Base-by-base conservation (phyloP, 176 grass and related monocot genomes). In the Tuctoria greenei region DNA sequence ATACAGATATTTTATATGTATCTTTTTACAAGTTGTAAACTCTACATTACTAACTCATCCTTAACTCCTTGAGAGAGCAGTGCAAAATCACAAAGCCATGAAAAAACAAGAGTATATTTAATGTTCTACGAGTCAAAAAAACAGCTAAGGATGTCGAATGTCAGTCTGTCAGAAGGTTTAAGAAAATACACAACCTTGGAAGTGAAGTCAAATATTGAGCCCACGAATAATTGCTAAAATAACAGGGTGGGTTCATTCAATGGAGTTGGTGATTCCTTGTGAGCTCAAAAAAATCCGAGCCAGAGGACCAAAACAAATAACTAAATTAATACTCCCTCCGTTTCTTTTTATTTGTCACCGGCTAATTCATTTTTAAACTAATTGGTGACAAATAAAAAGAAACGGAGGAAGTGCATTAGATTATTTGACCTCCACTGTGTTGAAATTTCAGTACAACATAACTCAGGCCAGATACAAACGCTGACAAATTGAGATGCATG, bases 281-380 rank as follows among this genome's bases (percentile, higher is more conserved):
- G 49, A 61, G n/a, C 9, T 42, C 38, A 17, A n/a, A 52, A 34
- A 20, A 17, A 0, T 20, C 39, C 0, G 61, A 23, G 52, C 37
- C 15, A 14, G 46, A 18, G 17, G 1, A 4, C 10, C 2, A 37
- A 13, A 10, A 64, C 24, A 36, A 28, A 44, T 45, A 31, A 66
- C 10, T 68, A 83, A 49, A 41, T 28, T 17, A 44, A 59, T 60
- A 63, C n/a, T n/a, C n/a, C n/a, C n/a, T n/a, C n/a, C n/a, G n/a
- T n/a, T n/a, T n/a, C n/a, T n/a, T n/a, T n/a, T n/a, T n/a, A n/a
- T n/a, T n/a, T n/a, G n/a, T n/a, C n/a, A n/a, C n/a, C n/a, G n/a
- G n/a, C n/a, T n/a, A n/a, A n/a, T n/a, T n/a, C n/a, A n/a, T n/a
- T n/a, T n/a, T n/a, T n/a, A n/a, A n/a, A n/a, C n/a, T n/a, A n/a